A percentile compares a stretch with the other conserved stretches of the same genome.
phyloP scores from a whole-genome alignment of 306 rosid species.

The Styphnolobium japonicum region DNA sequence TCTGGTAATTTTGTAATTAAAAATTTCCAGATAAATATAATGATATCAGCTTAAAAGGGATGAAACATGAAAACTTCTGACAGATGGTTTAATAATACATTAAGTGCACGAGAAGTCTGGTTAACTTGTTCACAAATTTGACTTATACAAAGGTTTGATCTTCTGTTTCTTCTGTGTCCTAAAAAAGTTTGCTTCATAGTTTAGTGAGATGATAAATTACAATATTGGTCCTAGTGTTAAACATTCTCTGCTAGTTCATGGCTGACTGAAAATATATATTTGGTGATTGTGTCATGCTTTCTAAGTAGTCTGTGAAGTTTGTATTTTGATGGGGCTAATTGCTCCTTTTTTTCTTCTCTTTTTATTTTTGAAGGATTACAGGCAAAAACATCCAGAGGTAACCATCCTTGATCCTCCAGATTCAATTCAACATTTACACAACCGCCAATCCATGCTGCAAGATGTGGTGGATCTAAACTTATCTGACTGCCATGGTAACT shows the following conservation, averaged over 20 bases:
- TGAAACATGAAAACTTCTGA: not conserved
- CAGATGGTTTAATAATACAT: not conserved
- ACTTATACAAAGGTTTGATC: not conserved
- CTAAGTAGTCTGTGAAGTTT: conserved; percentile 12
- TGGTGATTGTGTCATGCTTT: conserved; percentile 16
- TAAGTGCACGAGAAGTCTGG: conserved; percentile 5
- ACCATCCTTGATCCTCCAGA: conserved; percentile 47
- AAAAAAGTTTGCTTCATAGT: conserved; percentile 15
- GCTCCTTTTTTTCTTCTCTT: not conserved
- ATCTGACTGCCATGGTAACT: conserved; percentile 47
- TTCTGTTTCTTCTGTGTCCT: not conserved
- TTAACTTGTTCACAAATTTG: not conserved
- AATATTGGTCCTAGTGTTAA: not conserved
- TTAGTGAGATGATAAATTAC: not conserved
- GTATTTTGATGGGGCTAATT: conserved; percentile 19
- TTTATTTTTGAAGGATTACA: conserved; percentile 44
- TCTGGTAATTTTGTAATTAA: not conserved
- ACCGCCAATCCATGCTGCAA: conserved; percentile 63
- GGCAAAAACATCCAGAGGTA: conserved; percentile 47
- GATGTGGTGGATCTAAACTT: conserved; percentile 51
- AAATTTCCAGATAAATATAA: not conserved
- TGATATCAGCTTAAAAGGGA: not conserved
- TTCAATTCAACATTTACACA: conserved; percentile 48
- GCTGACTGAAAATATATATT: conserved; percentile 4
- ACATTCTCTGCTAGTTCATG: not conserved